Evolutionary conservation across 2,329 filamentous ascomycete species (phyloP).

Genomic region (Teratosphaeria zuluensis): DNA sequence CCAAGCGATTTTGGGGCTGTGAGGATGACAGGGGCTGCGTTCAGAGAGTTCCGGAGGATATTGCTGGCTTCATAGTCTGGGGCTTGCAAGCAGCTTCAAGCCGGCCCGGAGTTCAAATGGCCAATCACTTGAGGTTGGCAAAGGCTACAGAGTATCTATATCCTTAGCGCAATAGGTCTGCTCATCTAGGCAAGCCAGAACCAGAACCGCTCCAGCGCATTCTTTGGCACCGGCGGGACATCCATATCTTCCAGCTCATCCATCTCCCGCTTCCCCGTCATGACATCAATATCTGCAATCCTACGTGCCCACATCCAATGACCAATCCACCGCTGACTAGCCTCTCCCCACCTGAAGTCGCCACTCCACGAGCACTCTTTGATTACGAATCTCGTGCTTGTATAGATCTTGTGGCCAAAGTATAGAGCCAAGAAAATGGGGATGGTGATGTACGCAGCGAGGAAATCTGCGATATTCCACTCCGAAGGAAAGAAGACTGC

Average conservation of each 20-base stretch:
- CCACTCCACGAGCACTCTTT: constrained; percentile 3
- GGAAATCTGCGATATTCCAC: constrained; percentile 39
- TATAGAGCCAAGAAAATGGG: constrained; percentile 40
- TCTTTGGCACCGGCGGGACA: constrained; percentile 31
- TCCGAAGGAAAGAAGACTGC: constrained; percentile 41
- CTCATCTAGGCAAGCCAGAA: constrained; percentile 34
- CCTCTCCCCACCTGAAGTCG: not conserved
- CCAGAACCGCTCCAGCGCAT: constrained; percentile 35
- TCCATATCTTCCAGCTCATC: constrained; percentile 35
- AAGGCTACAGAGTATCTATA: no score
- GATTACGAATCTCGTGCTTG: not conserved
- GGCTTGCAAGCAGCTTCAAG: no score
- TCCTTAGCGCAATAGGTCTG: not conserved
- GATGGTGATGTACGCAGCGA: constrained; percentile 47
- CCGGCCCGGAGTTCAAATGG: no score
- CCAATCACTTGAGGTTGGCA: no score
- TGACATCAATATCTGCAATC: constrained; percentile 34
- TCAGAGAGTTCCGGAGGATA: not conserved
- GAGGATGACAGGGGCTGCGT: constrained; percentile 2
- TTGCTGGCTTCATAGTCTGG: not conserved
- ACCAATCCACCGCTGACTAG: constrained; percentile 22
- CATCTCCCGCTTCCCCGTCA: constrained; percentile 36
- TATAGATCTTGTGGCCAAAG: constrained; percentile 23
- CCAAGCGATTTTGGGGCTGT: not conserved
- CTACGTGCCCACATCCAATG: constrained; percentile 22